Conservation (phyloP, 176 grass and related monocot genomes). For the Oryza nivara region DNA sequence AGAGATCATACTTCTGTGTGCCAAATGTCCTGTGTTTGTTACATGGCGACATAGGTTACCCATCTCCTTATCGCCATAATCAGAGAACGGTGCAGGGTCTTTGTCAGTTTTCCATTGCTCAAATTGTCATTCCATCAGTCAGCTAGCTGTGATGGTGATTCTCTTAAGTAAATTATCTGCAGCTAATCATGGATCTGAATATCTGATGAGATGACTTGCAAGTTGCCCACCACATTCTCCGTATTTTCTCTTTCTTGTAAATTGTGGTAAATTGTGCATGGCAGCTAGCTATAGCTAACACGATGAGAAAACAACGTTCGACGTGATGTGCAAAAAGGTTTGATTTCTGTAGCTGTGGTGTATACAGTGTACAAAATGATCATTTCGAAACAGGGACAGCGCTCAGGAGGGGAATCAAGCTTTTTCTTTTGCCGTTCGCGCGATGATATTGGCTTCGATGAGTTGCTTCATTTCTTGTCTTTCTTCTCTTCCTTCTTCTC, state of each 20-base stretch:
- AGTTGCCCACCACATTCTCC: background rate
- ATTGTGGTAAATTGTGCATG: background rate
- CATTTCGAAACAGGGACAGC: background rate
- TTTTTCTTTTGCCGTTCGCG: constrained; percentile 18
- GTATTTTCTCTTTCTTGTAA: background rate
- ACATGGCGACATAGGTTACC: too few relatives aligned
- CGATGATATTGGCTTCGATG: background rate
- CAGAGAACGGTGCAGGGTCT: too few relatives aligned
- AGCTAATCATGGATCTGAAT: background rate
- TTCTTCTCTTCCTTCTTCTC: constrained; percentile 19
- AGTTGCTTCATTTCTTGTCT: constrained; percentile 54
- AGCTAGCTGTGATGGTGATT: background rate
- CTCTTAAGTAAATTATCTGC: background rate
- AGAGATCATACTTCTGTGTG: too few relatives aligned
- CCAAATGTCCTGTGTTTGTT: too few relatives aligned
- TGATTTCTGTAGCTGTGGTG: background rate
- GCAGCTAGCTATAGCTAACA: background rate
- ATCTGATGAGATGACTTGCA: background rate
- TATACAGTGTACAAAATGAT: constrained; percentile 1
- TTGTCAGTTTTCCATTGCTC: background rate
- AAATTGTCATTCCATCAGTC: background rate
- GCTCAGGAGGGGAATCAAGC: background rate
- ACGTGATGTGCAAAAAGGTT: background rate
- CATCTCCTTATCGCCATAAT: too few relatives aligned
- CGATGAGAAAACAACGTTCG: background rate